Conservation (phyloP, 306 rosid species). For the Biancaea sappan region DNA sequence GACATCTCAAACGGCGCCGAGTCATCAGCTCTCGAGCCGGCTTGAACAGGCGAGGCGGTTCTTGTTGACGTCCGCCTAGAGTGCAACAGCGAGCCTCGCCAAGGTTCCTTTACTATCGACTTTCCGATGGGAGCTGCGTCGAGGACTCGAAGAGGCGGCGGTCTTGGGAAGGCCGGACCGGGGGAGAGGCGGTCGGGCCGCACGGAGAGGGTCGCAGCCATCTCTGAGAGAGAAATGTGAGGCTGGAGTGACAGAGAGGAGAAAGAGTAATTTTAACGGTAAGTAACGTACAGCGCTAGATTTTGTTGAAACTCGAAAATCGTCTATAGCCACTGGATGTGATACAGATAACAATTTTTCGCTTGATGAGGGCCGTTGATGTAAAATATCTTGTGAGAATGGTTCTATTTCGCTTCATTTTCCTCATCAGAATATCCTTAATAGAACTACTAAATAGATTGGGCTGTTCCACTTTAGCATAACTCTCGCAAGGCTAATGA, state of each 20-base stretch:
- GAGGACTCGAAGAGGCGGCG: conserved; percentile 39
- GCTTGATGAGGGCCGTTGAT: not conserved
- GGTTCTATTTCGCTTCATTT: not conserved
- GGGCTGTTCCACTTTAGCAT: no score
- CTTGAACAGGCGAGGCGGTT: conserved; percentile 54
- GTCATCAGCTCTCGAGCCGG: conserved; percentile 84
- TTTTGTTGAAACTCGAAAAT: not conserved
- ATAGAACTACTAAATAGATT: no score
- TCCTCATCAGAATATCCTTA: no score
- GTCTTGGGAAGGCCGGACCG: conserved; percentile 53
- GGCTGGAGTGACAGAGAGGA: conserved; percentile 27
- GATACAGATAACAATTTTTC: not conserved
- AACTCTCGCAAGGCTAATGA: no score
- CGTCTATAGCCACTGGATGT: not conserved
- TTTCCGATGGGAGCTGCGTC: conserved; percentile 35
- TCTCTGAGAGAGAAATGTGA: conserved; percentile 38
- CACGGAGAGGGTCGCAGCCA: conserved; percentile 81
- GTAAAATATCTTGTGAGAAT: not conserved
- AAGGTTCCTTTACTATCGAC: conserved; percentile 31
- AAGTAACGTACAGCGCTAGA: not conserved
- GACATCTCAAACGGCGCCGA: conserved; percentile 89
- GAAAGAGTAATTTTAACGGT: conserved; percentile 1
- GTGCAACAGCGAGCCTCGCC: conserved; percentile 39
- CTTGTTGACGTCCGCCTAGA: conserved; percentile 40
- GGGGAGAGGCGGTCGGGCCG: conserved; percentile 75